A percentile compares a stretch with the other conserved stretches of the same genome.
These are phyloP conservation scores for Talaromyces sp. DNA, from an alignment of 2,329 filamentous ascomycete species.

Conservation along the genomic window DNA sequence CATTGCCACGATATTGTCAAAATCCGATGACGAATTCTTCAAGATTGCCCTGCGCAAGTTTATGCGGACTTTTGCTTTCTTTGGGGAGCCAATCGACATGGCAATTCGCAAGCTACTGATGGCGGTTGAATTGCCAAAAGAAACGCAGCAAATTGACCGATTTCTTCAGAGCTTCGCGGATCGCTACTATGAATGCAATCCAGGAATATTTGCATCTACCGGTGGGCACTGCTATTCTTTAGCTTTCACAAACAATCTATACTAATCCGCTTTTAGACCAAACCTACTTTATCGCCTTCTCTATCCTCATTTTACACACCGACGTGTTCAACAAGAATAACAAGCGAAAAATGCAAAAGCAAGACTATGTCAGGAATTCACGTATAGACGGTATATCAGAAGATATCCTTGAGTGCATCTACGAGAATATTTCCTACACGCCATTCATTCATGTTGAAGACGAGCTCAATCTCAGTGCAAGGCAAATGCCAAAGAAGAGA, in stretches of 20 bases:
- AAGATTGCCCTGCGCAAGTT: constrained; percentile 83
- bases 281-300: constrained; percentile 98
- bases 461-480: constrained; percentile 67
- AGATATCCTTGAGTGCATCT: constrained; percentile 91
- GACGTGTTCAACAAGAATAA: constrained; percentile 99
- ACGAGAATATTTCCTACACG: constrained; percentile 97
- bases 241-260: background rate
- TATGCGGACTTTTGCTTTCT: constrained; percentile 92
- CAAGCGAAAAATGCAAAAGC: constrained; percentile 97
- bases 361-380: constrained; percentile 93
- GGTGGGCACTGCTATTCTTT: constrained; percentile 21
- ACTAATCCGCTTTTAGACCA: constrained; percentile 55
- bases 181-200: constrained; percentile 96
- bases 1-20: constrained; percentile 80
- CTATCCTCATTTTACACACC: constrained; percentile 89
- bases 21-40: constrained; percentile 78
- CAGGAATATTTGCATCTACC: constrained; percentile 82
- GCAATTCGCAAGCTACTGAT: constrained; percentile 90
- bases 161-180: constrained; percentile 93
- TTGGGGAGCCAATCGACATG: constrained; percentile 97
- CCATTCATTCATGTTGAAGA: constrained; percentile 98
- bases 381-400: constrained; percentile 87
- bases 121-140: constrained; percentile 92
- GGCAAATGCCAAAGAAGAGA: constrained; percentile 68
- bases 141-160: constrained; percentile 96